Evolutionary conservation across 2,329 filamentous ascomycete species (phyloP), one percentile per base, ranked within the genome.

Genomic region (Plenodomus biglobosus): DNA sequence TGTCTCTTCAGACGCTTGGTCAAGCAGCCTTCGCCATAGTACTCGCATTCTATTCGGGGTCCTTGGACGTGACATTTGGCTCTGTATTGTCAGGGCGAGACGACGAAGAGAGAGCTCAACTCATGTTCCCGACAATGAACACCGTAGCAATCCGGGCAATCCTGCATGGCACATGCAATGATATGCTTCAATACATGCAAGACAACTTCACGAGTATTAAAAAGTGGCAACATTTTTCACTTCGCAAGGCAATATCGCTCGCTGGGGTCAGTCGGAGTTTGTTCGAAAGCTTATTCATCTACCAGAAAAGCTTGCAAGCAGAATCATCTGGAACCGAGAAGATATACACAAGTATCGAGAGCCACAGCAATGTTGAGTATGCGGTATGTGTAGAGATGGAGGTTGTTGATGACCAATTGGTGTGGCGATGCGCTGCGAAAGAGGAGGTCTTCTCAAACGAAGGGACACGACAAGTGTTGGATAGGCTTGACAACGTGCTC

Each of bases 81-180:
- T 82, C 89, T 0, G 86, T 96, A 1, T 76, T 96, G 11, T 91
- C 90, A 0, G 92, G 92, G 15, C 82, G 92, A n/a, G 89, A 94
- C 47, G 84, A 83, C 8, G 85, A 88, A 38, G 80, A 82, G 15
- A 81, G 84, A 0, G 81, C 87, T 37, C 70, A 81, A 20, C 71
- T 92, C 11, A 78, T 92, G 64, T 96, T 96, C 61, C 92, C 92
- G 0, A 90, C 88, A 0, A 96, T 96, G 88, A 96, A 95, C 64
- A 96, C 92, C 0, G 85, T 96, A 0, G 82, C 87, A 0, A 77
- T 95, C 7, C 80, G 91, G 10, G 81, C 81, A 1, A 78, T 92
- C 2, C 68, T 96, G 2, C 87, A 94, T 59, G 89, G 89, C 1
- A 84, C 79, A 0, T 73, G 81, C 0, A 55, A 69, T 0, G 79